phyloP scores from a whole-genome alignment of 106 monocot genomes.

The Vanilla planifolia region DNA sequence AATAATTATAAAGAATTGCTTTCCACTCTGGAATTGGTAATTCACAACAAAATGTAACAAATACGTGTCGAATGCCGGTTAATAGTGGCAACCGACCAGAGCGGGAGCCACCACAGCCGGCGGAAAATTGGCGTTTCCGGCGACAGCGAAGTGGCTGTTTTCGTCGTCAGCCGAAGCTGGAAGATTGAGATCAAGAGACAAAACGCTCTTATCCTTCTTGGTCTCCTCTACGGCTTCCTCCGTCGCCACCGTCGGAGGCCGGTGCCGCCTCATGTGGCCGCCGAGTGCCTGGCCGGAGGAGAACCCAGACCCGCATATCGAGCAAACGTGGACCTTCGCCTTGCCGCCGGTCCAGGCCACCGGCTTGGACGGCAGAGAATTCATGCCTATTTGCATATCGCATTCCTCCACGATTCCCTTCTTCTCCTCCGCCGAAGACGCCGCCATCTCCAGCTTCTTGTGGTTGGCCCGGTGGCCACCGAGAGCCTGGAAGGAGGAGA shows the following conservation, averaged over 20 bases:
- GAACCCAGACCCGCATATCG: conserved; percentile 77
- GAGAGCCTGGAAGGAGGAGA: conserved; percentile 70
- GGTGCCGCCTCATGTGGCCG: conserved; percentile 96
- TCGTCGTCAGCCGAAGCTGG: conserved; percentile 59
- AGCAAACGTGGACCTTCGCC: conserved; percentile 67
- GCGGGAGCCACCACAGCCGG: conserved; percentile 25
- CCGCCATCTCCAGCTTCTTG: conserved; percentile 38
- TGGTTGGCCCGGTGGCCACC: conserved; percentile 84
- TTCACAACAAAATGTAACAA: not conserved
- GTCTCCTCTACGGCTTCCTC: not conserved
- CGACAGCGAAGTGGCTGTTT: not conserved
- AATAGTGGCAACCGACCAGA: conserved; percentile 62
- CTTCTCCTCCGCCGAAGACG: not conserved
- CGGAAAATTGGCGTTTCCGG: conserved; percentile 11
- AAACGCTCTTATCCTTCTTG: conserved; percentile 30
- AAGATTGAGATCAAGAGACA: conserved; percentile 73
- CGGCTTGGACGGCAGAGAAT: conserved; percentile 1
- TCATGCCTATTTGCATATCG: conserved; percentile 11
- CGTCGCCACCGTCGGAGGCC: conserved; percentile 14
- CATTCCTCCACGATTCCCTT: conserved; percentile 2
- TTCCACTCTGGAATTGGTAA: too few relatives aligned
- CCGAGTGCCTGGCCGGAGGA: conserved; percentile 87
- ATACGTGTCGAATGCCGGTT: not conserved
- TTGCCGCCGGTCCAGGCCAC: not conserved
- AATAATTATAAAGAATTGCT: too few relatives aligned